Conservation (phyloP, 1,284 basidiomycete genomes). For the Phylloboletellus chloephorus region DNA sequence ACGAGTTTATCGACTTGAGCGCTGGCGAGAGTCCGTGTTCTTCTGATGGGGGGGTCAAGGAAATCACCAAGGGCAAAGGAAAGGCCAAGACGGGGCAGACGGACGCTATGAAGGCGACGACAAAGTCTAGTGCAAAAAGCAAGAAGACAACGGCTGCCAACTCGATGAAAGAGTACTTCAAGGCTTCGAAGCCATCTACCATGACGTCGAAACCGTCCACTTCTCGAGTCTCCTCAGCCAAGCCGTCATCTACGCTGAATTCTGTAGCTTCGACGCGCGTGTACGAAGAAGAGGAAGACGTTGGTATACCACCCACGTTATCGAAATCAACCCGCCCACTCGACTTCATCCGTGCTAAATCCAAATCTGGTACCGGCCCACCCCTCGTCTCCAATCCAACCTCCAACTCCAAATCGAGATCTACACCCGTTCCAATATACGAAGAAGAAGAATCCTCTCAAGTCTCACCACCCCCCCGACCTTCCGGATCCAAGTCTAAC, state of each 20-base stretch:
- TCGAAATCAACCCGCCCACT: slow-evolving; percentile 24
- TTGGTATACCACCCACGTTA: slow-evolving; percentile 3
- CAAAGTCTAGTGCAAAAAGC: slow-evolving; percentile 1
- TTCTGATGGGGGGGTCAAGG: slow-evolving; percentile 13
- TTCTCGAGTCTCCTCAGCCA: slow-evolving; percentile 1
- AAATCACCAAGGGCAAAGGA: slow-evolving; percentile 4
- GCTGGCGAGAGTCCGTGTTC: slow-evolving; percentile 23
- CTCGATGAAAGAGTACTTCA: slow-evolving; percentile 18
- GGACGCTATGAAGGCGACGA: neutral
- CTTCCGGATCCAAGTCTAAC: neutral
- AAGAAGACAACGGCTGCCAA: neutral
- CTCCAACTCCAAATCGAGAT: slow-evolving; percentile 1
- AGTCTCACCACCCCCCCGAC: slow-evolving; percentile 4
- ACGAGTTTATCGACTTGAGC: slow-evolving; percentile 27
- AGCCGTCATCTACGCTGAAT: neutral
- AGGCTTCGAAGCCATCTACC: slow-evolving; percentile 13
- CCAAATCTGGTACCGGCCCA: slow-evolving; percentile 1
- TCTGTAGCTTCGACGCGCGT: neutral
- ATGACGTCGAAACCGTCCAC: slow-evolving; percentile 5
- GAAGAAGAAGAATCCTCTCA: slow-evolving; percentile 16
- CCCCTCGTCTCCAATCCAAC: neutral
- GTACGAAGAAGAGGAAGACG: slow-evolving; percentile 11
- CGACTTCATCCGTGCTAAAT: slow-evolving; percentile 24
- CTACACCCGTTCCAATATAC: neutral
- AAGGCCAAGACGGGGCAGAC: slow-evolving; percentile 5